Conservation (phyloP, 1,139 yeast genomes). For the Saccharomyces hybrid region DNA sequence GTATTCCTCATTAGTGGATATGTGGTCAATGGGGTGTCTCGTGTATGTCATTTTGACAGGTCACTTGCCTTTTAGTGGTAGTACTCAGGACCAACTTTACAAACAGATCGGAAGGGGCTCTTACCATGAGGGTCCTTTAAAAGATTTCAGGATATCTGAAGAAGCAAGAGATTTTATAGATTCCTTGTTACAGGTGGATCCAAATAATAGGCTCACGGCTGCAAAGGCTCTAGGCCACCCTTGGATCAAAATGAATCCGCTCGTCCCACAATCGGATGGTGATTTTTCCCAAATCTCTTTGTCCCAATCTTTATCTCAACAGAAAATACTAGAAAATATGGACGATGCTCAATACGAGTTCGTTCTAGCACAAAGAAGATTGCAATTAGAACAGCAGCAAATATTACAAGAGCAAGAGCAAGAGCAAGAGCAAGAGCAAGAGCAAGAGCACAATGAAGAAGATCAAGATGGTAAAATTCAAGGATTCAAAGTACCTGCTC, state of each 20-base stretch:
- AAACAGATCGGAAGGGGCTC: slow-evolving; percentile 68
- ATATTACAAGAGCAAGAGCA: slow-evolving; percentile 4
- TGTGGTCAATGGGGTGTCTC: slow-evolving; percentile 93
- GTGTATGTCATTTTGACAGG: slow-evolving; percentile 86
- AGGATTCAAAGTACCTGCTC: slow-evolving; percentile 34
- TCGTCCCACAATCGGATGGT: slow-evolving; percentile 6
- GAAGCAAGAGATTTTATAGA: slow-evolving; percentile 65
- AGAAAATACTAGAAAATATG: slow-evolving; percentile 47
- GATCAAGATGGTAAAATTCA: not conserved
- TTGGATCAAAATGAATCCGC: slow-evolving; percentile 34
- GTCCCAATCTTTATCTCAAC: slow-evolving; percentile 67
- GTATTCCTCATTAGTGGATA: slow-evolving; percentile 83
- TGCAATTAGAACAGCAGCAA: slow-evolving; percentile 19
- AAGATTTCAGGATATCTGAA: slow-evolving; percentile 54
- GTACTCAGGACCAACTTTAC: slow-evolving; percentile 79
- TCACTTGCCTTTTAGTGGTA: slow-evolving; percentile 88
- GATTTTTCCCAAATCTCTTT: slow-evolving; percentile 44
- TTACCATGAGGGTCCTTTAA: slow-evolving; percentile 72
- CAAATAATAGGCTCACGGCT: slow-evolving; percentile 62
- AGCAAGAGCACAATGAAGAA: slow-evolving; percentile 7
- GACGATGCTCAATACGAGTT: slow-evolving; percentile 30
- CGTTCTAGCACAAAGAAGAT: slow-evolving; percentile 36
- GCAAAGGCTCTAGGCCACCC: slow-evolving; percentile 62
- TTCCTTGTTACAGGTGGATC: slow-evolving; percentile 66
- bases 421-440: slow-evolving; percentile 9